Base-by-base conservation (phyloP, 345 rosid genomes). In the Dimocarpus longan region DNA sequence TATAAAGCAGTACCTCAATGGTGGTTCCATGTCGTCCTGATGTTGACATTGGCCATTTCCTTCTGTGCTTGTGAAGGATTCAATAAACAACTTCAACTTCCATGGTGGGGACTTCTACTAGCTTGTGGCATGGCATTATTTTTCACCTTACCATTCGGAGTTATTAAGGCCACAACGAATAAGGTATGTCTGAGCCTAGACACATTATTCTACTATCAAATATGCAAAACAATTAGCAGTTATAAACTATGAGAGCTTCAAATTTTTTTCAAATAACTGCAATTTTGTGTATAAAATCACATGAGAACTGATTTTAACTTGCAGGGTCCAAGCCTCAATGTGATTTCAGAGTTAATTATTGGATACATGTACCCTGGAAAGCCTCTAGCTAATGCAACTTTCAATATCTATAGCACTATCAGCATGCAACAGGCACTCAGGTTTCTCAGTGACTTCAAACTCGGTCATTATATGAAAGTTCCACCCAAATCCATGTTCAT, bases 381-480 rank as follows among this genome's bases (percentile, higher is more conserved):
- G 65, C 93, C 88, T 18, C 83, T 90, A 13, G 91, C 90, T 8
- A 90, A 85, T 56, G 84, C 86, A 16, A 76, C 86, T 12, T 90
- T 88, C 83, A 87, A 88, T 80, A 88, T 78, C 5, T 88, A 88
- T 68, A 89, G 91, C n/a, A 81, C 52, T 44, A 68, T 77, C 19
- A 87, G 90, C 83, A 65, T 83, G 86, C 32, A 77, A 7, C 89
- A 88, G 57, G 91, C 90, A 54, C 68, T 89, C 5, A 70, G 56
- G 78, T 90, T 89, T 80, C 80, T 90, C 21, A 59, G 80, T 0
- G 93, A 90, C 77, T 89, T 90, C 84, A 87, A 89, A 79, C 79
- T 89, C 8, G 91, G 92, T 9, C 93, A 90, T 81, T 87, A 87
- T 78, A 87, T 90, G 91, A 88, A 90, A 79, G 81, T 90, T 9